Evolutionary conservation across 305 asterid species (phyloP).

Genomic region (Fraxinus sp.): DNA sequence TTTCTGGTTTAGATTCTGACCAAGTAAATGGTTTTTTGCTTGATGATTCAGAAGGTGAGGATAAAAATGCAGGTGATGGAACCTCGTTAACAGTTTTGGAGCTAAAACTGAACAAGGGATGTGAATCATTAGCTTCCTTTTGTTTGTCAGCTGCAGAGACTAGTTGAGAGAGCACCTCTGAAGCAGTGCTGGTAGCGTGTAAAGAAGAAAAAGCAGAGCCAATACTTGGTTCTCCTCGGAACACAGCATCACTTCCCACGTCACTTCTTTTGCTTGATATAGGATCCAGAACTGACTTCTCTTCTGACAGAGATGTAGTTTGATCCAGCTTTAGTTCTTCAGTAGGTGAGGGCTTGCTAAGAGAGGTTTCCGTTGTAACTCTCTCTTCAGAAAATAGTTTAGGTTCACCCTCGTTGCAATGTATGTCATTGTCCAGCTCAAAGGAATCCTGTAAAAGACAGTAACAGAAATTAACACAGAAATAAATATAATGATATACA

Average conservation of each 20-base stretch:
- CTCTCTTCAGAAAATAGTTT: constrained; percentile 29
- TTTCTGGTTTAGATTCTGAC: constrained; percentile 28
- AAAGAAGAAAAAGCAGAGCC: constrained; percentile 18
- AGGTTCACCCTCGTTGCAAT: constrained; percentile 35
- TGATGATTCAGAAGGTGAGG: constrained; percentile 29
- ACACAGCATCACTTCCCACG: constrained; percentile 18
- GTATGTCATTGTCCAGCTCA: constrained; percentile 47
- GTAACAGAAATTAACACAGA: constrained; percentile 12
- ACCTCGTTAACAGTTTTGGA: constrained; percentile 35
- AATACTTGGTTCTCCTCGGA: constrained; percentile 29
- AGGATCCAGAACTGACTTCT: constrained; percentile 24
- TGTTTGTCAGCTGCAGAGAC: constrained; percentile 33
- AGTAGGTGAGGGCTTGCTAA: constrained; percentile 27
- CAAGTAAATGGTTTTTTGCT: constrained; percentile 28
- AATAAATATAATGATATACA: background rate
- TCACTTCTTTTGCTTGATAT: constrained; percentile 30
- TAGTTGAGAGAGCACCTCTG: constrained; percentile 24
- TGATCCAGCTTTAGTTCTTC: constrained; percentile 33
- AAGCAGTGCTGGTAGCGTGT: constrained; percentile 28
- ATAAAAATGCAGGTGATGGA: constrained; percentile 23
- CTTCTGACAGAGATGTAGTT: constrained; percentile 28
- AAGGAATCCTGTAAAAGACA: constrained; percentile 40
- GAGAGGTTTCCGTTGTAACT: constrained; percentile 24
- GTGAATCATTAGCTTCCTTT: constrained; percentile 32
- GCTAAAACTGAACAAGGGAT: constrained; percentile 39